Conservation (phyloP, 306 rosid genomes). For the Comarum palustre region DNA sequence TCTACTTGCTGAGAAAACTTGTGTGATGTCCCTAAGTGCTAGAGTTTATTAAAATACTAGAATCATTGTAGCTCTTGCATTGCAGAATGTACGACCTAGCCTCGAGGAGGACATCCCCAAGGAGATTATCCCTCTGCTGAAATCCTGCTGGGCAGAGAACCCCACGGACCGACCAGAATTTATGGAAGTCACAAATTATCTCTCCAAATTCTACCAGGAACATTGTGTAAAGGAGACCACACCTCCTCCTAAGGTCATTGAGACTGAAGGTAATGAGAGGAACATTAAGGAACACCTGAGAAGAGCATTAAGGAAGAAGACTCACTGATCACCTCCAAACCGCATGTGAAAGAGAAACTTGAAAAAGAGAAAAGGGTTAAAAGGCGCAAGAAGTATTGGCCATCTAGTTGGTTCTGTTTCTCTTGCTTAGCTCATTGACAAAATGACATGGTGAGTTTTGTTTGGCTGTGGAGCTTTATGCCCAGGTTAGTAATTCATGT, state of each 20-base stretch:
- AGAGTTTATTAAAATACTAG: constrained; percentile 4
- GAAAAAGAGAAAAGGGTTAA: neutral
- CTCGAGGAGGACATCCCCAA: constrained; percentile 45
- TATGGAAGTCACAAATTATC: constrained; percentile 31
- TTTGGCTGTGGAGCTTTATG: neutral
- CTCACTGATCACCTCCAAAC: neutral
- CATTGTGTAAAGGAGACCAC: neutral
- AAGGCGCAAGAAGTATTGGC: constrained; percentile 17
- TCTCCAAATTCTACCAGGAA: constrained; percentile 23
- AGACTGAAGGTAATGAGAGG: constrained; percentile 21
- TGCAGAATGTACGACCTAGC: constrained; percentile 51
- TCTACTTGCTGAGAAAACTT: neutral
- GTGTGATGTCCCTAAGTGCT: neutral
- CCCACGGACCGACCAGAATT: constrained; percentile 57
- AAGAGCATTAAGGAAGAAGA: neutral
- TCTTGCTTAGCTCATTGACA: constrained; percentile 23
- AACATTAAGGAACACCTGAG: neutral
- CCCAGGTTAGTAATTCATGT: neutral
- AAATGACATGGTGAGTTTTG: constrained; percentile 9
- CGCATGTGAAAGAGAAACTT: neutral
- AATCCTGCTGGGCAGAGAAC: constrained; percentile 62
- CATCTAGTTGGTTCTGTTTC: constrained; percentile 21
- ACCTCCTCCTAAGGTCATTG: constrained; percentile 13
- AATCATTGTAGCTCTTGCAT: constrained; percentile 8
- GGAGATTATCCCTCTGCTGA: constrained; percentile 36